Conservation (phyloP, 140 eudicot species). For the Oenanthe javanica region DNA sequence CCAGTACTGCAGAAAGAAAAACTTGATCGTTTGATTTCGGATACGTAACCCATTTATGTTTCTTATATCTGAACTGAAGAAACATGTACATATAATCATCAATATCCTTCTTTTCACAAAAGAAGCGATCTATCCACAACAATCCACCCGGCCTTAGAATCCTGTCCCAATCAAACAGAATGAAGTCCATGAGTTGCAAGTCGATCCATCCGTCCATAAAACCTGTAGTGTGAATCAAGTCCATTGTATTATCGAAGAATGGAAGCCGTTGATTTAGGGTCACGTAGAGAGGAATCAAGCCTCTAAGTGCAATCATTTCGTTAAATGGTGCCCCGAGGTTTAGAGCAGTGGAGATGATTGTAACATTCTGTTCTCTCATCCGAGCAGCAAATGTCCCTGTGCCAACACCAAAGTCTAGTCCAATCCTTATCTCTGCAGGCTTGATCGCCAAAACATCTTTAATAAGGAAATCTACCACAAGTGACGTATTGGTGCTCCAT, state of each 20-base stretch:
- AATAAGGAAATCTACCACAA: conserved; percentile 52
- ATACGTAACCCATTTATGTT: conserved; percentile 70
- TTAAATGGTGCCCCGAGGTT: conserved; percentile 91
- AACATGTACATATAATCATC: conserved; percentile 96
- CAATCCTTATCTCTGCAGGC: conserved; percentile 77
- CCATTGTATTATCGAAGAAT: conserved; percentile 91
- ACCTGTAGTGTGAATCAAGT: conserved; percentile 75
- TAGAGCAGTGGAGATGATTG: conserved; percentile 72
- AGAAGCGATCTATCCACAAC: conserved; percentile 85
- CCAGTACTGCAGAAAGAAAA: conserved; percentile 77
- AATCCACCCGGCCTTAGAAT: conserved; percentile 91
- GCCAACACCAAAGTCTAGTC: conserved; percentile 80
- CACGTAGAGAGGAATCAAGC: conserved; percentile 65
- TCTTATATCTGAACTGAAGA: conserved; percentile 91
- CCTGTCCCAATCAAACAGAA: conserved; percentile 91
- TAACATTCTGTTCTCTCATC: conserved; percentile 77
- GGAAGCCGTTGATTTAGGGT: conserved; percentile 86
- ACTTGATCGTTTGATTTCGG: conserved; percentile 82
- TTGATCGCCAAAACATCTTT: conserved; percentile 56
- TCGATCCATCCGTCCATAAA: conserved; percentile 98
- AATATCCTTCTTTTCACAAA: conserved; percentile 66
- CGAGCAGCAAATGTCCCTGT: conserved; percentile 86
- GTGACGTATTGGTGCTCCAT: conserved; percentile 66
- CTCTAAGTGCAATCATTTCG: conserved; percentile 89
- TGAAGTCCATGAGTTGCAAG: conserved; percentile 69